Evolutionary conservation across 2,329 filamentous ascomycete species (phyloP).

Genomic region (Hansfordia pulvinata): DNA sequence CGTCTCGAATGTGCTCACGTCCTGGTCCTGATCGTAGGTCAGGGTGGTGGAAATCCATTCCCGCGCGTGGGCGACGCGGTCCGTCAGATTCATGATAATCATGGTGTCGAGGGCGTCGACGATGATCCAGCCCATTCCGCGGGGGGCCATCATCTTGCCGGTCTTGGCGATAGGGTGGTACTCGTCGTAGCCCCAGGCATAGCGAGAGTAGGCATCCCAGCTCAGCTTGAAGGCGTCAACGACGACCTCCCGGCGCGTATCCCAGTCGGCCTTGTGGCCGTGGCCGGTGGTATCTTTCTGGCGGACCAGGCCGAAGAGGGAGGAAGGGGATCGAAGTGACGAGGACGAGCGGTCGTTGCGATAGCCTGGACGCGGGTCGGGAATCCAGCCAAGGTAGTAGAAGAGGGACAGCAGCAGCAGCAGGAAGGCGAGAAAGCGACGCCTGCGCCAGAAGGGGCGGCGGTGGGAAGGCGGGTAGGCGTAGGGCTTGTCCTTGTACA

Average conservation of each 20-base stretch:
- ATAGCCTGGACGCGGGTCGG: too few species aligned
- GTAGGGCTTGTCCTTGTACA: slow-evolving; percentile 99
- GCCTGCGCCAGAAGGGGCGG: slow-evolving; percentile 48
- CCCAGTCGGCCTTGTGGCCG: slow-evolving; percentile 52
- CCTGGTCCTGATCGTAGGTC: slow-evolving; percentile 82
- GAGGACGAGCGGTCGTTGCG: too few species aligned
- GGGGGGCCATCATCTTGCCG: slow-evolving; percentile 71
- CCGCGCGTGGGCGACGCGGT: slow-evolving; percentile 67
- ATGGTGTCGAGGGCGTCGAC: slow-evolving; percentile 91
- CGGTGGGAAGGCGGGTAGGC: slow-evolving; percentile 48
- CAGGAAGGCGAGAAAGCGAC: slow-evolving; percentile 41
- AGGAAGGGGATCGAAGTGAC: too few species aligned
- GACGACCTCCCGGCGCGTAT: slow-evolving; percentile 62
- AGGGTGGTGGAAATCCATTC: slow-evolving; percentile 77
- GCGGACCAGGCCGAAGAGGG: slow-evolving; percentile 46
- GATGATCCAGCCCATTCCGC: slow-evolving; percentile 95
- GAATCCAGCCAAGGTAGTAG: slow-evolving; percentile 50
- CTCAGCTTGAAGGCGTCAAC: slow-evolving; percentile 83
- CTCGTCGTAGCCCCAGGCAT: slow-evolving; percentile 89
- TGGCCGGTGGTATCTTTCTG: slow-evolving; percentile 31
- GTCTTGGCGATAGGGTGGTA: slow-evolving; percentile 73
- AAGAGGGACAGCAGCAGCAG: slow-evolving; percentile 42
- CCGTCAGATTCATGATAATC: slow-evolving; percentile 96
- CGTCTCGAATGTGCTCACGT: slow-evolving; percentile 96
- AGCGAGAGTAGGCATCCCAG: slow-evolving; percentile 83